These are phyloP conservation scores for Polyporus arcularius DNA, from an alignment of 768 basidiomycete genomes.

Conservation along the genomic window DNA sequence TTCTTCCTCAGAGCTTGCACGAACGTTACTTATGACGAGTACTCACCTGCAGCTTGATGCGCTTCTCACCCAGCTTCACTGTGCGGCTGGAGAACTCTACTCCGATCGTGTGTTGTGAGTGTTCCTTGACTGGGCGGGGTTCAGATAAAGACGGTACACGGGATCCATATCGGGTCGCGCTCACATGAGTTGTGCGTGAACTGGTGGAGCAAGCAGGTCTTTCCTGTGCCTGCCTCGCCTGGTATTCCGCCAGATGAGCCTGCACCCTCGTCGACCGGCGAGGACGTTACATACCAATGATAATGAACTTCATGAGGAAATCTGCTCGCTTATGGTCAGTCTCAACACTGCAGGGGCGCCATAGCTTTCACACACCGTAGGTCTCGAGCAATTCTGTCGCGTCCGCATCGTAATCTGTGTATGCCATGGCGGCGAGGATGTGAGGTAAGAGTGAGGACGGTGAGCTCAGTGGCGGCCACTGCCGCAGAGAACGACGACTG, in stretches of 20 bases:
- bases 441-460: not conserved
- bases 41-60: constrained; percentile 90
- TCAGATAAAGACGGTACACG: constrained; percentile 6
- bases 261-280: not conserved
- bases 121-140: constrained; percentile 74
- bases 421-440: constrained; percentile 13
- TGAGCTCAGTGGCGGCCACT: constrained; percentile 11
- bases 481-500: constrained; percentile 21
- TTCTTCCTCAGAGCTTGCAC: not conserved
- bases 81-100: constrained; percentile 97
- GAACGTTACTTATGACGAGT: not conserved
- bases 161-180: constrained; percentile 33
- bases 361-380: constrained; percentile 61
- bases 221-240: constrained; percentile 98
- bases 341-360: not conserved
- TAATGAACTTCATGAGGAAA: constrained; percentile 98
- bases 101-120: constrained; percentile 97
- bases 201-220: constrained; percentile 95
- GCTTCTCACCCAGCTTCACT: constrained; percentile 89
- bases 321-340: constrained; percentile 43
- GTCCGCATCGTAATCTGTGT: constrained; percentile 66
- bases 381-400: constrained; percentile 93
- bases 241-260: constrained; percentile 8
- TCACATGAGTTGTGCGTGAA: constrained; percentile 94
- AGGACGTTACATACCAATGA: constrained; percentile 67